Percentiles rank a stretch among this genome's conserved stretches.
phyloP scores from a whole-genome alignment of 2,329 filamentous ascomycete genomes.

The Alternaria triticimaculans region DNA sequence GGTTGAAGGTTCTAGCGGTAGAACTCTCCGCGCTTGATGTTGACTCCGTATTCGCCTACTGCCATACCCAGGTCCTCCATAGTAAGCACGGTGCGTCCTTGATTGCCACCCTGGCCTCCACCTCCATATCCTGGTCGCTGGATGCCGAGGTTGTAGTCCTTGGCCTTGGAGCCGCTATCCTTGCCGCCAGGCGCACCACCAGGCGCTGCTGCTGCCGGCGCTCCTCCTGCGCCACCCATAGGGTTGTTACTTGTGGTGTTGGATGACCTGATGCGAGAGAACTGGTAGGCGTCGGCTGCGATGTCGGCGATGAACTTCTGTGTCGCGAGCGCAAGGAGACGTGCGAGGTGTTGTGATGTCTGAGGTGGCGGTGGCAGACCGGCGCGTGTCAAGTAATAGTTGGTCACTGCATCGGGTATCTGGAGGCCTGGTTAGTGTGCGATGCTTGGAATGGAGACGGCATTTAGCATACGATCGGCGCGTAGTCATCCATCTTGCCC shows the following conservation, averaged over 20 bases:
- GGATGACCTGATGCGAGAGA: constrained; percentile 92
- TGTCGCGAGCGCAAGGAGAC: constrained; percentile 93
- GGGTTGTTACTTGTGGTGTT: constrained; percentile 90
- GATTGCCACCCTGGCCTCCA: constrained; percentile 84
- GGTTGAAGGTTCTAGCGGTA: constrained; percentile 68
- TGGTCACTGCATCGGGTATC: constrained; percentile 97
- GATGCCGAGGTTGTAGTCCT: constrained; percentile 56
- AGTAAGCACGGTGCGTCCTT: constrained; percentile 91
- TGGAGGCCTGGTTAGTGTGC: constrained; percentile 49
- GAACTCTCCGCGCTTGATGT: constrained; percentile 96
- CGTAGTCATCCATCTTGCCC: constrained; percentile 96
- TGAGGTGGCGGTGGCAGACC: constrained; percentile 92
- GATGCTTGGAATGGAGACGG: not conserved
- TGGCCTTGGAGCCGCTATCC: constrained; percentile 51
- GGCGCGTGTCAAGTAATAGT: constrained; percentile 96
- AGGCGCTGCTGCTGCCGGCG: constrained; percentile 63
- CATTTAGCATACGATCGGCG: constrained; percentile 77
- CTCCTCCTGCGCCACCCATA: constrained; percentile 77
- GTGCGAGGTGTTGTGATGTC: constrained; percentile 87
- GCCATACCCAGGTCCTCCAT: constrained; percentile 99
- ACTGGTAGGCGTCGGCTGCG: constrained; percentile 96
- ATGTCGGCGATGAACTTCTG: constrained; percentile 99
- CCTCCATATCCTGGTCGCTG: constrained; percentile 68
- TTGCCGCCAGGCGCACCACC: constrained; percentile 61
- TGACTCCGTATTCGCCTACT: constrained; percentile 95